Base-by-base conservation (phyloP, 2,329 filamentous ascomycete genomes). In the Neofusicoccum kwambonambiense region DNA sequence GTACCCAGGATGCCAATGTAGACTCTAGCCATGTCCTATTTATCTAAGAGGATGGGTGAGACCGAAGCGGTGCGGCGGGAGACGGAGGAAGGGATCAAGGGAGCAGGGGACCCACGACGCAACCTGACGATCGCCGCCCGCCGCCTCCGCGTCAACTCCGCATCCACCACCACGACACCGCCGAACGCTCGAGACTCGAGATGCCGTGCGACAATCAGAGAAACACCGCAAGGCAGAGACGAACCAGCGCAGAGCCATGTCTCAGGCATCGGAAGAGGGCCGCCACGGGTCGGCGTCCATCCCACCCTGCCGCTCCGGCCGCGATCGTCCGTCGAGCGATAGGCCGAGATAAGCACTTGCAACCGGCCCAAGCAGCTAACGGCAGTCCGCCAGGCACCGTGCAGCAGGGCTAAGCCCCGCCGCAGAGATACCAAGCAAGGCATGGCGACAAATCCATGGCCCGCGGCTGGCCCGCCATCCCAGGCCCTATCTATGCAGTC, bases 331-430 rank as follows among this genome's bases (percentile, higher is more conserved):
- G 17, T 19, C 17, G 17, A 31, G 37, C 47, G 54, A 57, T 57
- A 57, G 39, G 54, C 8, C 54, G n/a, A 57, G 54, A 57, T 57
- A 57, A 57, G 54, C 54, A 45, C 39, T 7, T 34, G 39, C 39
- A 34, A 44, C 27, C 54, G 41, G 39, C 22, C 39, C 52, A 57
- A 42, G 17, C 52, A 57, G 19, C 35, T 22, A 31, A 39, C 12
- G 11, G 35, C 35, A 31, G 11, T 6, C 6, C 17, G 12, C 17
- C 37, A 27, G 17, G 31, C 49, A 37, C 34, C 22, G n/a, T 11
- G 15, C 49, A 17, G 31, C 31, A 27, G 12, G 11, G 19, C 45
- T 45, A 45, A 45, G 42, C 42, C 15, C 47, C 47, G 22, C 15
- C 19, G 17, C n/a, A 7, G n/a, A 3, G 27, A 12, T 19, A 12